Percentiles rank a stretch among this genome's conserved stretches.
Evolutionary conservation across 805 yeast species (phyloP).

Genomic region (Hanseniaspora nectarophila): DNA sequence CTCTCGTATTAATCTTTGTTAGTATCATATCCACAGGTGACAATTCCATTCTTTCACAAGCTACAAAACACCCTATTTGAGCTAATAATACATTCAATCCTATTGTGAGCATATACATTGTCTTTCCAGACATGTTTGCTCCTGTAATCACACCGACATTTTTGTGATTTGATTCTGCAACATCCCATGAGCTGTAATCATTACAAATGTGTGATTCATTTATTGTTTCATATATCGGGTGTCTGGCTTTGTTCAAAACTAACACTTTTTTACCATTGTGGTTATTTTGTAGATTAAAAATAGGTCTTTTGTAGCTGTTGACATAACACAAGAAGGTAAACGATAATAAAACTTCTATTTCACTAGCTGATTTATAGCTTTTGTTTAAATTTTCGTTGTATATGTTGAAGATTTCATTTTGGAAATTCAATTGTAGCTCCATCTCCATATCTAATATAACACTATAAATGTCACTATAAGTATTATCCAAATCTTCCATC

Average conservation of each 20-base stretch:
- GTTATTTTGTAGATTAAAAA: slow-evolving; percentile 16
- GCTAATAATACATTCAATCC: slow-evolving; percentile 40
- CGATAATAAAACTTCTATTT: slow-evolving; percentile 31
- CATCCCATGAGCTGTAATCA: slow-evolving; percentile 18
- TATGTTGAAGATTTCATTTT: slow-evolving; percentile 19
- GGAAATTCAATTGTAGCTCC: slow-evolving; percentile 30
- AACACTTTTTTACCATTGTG: slow-evolving; percentile 20
- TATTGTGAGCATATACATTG: slow-evolving; percentile 38
- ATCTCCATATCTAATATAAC: slow-evolving; percentile 33
- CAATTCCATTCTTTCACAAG: slow-evolving; percentile 36
- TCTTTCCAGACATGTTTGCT: slow-evolving; percentile 42
- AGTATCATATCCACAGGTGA: slow-evolving; percentile 39
- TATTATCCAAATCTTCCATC: slow-evolving; percentile 28
- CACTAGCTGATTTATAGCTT: slow-evolving; percentile 24
- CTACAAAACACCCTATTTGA: slow-evolving; percentile 46
- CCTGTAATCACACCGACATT: slow-evolving; percentile 35
- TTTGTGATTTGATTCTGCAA: slow-evolving; percentile 11
- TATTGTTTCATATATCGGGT: slow-evolving; percentile 35
- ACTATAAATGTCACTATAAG: slow-evolving; percentile 35
- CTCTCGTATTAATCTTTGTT: slow-evolving; percentile 36
- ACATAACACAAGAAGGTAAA: slow-evolving; percentile 27
- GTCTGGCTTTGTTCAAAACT: slow-evolving; percentile 34
- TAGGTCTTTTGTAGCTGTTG: slow-evolving; percentile 28
- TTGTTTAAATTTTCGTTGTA: slow-evolving; percentile 16
- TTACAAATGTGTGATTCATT: slow-evolving; percentile 35